Evolutionary conservation across 1,284 basidiomycete genomes (phyloP).

Genomic region (Tetrapyrgos nigripes): DNA sequence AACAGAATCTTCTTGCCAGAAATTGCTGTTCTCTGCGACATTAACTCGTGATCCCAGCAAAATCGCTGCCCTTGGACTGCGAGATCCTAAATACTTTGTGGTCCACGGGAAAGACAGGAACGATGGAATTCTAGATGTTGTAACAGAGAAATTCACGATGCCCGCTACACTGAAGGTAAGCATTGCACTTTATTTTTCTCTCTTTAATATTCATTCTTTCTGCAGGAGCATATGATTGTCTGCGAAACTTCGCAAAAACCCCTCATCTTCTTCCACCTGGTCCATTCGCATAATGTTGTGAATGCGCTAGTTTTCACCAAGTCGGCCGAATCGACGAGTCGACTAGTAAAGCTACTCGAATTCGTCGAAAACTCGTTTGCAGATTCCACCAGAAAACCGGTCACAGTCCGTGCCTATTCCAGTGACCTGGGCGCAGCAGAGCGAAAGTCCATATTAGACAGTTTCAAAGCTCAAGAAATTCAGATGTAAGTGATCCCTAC

Average conservation of each 20-base stretch:
- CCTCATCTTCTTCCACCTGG: conserved; percentile 87
- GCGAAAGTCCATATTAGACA: conserved; percentile 78
- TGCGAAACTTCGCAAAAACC: conserved; percentile 87
- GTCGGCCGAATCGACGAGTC: conserved; percentile 87
- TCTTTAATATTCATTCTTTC: not conserved
- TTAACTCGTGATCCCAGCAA: conserved; percentile 94
- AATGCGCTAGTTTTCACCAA: conserved; percentile 96
- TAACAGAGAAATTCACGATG: conserved; percentile 83
- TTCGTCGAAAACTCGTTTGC: conserved; percentile 74
- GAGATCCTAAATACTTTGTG: conserved; percentile 88
- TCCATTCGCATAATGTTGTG: conserved; percentile 64
- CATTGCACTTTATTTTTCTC: conserved; percentile 12
- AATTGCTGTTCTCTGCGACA: conserved; percentile 96
- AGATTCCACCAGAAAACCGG: conserved; percentile 24
- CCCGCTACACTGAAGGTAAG: conserved; percentile 77
- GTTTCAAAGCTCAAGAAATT: conserved; percentile 84
- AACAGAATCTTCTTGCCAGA: conserved; percentile 82
- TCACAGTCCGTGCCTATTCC: conserved; percentile 79
- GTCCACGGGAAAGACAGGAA: conserved; percentile 56
- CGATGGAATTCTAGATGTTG: conserved; percentile 49
- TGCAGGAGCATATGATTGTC: conserved; percentile 90
- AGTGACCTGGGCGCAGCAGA: conserved; percentile 84
- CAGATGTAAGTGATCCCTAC: conserved; percentile 70
- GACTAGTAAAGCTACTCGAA: conserved; percentile 84
- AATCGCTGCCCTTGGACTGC: conserved; percentile 82